Evolutionary conservation across 2,329 filamentous ascomycete genomes (phyloP).

Genomic region (Aspergillus tanneri): DNA sequence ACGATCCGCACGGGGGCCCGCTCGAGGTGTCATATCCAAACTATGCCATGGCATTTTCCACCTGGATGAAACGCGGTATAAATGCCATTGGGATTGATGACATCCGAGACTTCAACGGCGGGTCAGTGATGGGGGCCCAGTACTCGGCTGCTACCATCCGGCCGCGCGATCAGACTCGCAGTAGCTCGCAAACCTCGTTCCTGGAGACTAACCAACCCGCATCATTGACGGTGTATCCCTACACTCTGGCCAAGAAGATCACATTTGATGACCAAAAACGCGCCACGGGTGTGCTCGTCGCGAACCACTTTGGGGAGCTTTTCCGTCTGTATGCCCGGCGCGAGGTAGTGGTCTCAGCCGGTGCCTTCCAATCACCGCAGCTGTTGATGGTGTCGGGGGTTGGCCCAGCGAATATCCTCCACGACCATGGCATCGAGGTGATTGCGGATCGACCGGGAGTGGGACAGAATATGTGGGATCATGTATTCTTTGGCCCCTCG

Average conservation of each 20-base stretch:
- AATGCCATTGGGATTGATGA: slow-evolving; percentile 39
- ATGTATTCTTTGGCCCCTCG: slow-evolving; percentile 32
- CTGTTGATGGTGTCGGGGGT: slow-evolving; percentile 51
- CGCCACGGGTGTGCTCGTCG: slow-evolving; percentile 47
- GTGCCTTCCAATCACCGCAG: slow-evolving; percentile 53
- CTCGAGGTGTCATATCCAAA: slow-evolving; percentile 41
- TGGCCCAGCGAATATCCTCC: slow-evolving; percentile 36
- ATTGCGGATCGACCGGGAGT: slow-evolving; percentile 20
- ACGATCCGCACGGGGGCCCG: slow-evolving; percentile 28
- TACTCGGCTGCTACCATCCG: slow-evolving; percentile 50
- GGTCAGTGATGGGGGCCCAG: slow-evolving; percentile 37
- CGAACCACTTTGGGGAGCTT: slow-evolving; percentile 34
- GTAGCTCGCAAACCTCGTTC: slow-evolving; percentile 43
- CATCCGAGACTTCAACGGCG: slow-evolving; percentile 39
- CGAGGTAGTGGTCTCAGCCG: slow-evolving; percentile 50
- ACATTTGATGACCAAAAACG: slow-evolving; percentile 49
- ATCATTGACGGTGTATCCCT: slow-evolving; percentile 41
- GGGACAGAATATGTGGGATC: slow-evolving; percentile 46
- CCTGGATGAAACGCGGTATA: slow-evolving; percentile 36
- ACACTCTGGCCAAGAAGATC: slow-evolving; percentile 45
- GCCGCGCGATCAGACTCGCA: slow-evolving; percentile 47
- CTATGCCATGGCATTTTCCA: slow-evolving; percentile 35
- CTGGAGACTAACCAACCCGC: slow-evolving; percentile 18
- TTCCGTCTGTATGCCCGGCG: slow-evolving; percentile 47
- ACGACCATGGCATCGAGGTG: slow-evolving; percentile 12